A percentile compares a stretch with the other conserved stretches of the same genome.
phyloP scores from a whole-genome alignment of 2,329 filamentous ascomycete genomes.

The Gyromitra esculenta region DNA sequence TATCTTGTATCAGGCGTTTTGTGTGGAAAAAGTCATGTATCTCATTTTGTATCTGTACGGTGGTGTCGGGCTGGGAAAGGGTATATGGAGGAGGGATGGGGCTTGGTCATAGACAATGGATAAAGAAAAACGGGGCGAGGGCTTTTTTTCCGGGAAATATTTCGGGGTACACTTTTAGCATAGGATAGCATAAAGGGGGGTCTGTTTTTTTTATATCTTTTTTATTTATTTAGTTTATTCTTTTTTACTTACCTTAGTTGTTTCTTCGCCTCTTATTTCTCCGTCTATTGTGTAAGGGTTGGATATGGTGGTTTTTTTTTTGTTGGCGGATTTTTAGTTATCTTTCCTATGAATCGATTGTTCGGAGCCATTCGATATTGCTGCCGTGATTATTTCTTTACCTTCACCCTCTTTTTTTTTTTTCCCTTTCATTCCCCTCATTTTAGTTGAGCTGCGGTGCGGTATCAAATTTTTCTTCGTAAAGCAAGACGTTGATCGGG shows the following conservation, averaged over 20 bases:
- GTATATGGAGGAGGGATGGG: constrained; percentile 1
- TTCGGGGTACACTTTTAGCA: constrained; percentile 45
- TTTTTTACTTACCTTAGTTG: constrained; percentile 19
- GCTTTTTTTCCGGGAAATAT: constrained; percentile 51
- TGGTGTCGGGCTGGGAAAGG: constrained; percentile 16
- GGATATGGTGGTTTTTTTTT: constrained; percentile 36
- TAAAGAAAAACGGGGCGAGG: constrained; percentile 55
- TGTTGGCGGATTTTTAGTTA: constrained; percentile 20
- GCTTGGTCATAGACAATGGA: constrained; percentile 46
- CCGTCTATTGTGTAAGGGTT: constrained; percentile 1
- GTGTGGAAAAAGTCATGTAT: constrained; percentile 50
- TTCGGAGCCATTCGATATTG: constrained; percentile 42
- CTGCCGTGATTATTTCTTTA: constrained; percentile 17
- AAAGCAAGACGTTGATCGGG: constrained; percentile 27
- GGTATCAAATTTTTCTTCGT: constrained; percentile 41
- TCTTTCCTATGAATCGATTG: constrained; percentile 23
- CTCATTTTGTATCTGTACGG: constrained; percentile 47
- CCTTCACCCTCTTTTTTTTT: background rate
- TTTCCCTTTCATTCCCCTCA: background rate
- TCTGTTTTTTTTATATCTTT: constrained; percentile 38
- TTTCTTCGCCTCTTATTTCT: constrained; percentile 14
- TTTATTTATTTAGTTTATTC: constrained; percentile 25
- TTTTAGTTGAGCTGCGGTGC: constrained; percentile 41
- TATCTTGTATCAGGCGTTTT: constrained; percentile 52
- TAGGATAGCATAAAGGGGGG: constrained; percentile 48